Evolutionary conservation across 768 basidiomycete species (phyloP), one percentile per base, ranked within the genome.

Genomic region (Kwoniella botswanensis): DNA sequence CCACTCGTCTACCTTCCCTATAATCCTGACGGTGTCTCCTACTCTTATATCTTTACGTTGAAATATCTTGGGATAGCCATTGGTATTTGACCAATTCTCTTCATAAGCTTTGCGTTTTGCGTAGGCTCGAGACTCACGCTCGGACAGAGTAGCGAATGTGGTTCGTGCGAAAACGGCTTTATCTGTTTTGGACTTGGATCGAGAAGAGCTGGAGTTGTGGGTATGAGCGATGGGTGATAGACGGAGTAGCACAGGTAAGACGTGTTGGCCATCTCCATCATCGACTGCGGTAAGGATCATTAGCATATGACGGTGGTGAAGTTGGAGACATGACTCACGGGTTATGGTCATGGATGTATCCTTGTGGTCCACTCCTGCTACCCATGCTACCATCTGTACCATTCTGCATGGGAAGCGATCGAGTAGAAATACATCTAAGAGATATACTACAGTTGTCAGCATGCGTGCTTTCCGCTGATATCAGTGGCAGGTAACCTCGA

Each of bases 381-480:
- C 78, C 76, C 76, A 78, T 6, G 66, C 80, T 24, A 81, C 80
- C 1, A 81, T 42, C 68, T 81, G 74, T 41, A 81, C 76, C 66
- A 72, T 72, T 55, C 60, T 74, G 59, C 80, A 81, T 12, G 80
- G 80, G 35, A 60, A 74, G n/a, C 61, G 60, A 46, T 75, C 65
- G 21, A 79, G 64, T 22, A 79, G 55, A 67, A 81, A 81, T 18
- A 79, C 63, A 64, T 81, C 80, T 81, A 61, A n/a, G 11, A 3
- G 22, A 6, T 35, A 6, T 35, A 35, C 35, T 7, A 59, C 22
- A 63, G 7, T 21, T 22, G 21, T 42, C 42, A 67, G 57, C n/a
- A 13, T 60, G n/a, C n/a, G n/a, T n/a, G n/a, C n/a, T n/a, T n/a
- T n/a, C n/a, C n/a, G n/a, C n/a, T n/a, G n/a, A n/a, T n/a, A n/a